These are phyloP conservation scores for Rhizomucor pusillus DNA, from an alignment of 371 early-diverging fungal genomes.

Conservation along the genomic window DNA sequence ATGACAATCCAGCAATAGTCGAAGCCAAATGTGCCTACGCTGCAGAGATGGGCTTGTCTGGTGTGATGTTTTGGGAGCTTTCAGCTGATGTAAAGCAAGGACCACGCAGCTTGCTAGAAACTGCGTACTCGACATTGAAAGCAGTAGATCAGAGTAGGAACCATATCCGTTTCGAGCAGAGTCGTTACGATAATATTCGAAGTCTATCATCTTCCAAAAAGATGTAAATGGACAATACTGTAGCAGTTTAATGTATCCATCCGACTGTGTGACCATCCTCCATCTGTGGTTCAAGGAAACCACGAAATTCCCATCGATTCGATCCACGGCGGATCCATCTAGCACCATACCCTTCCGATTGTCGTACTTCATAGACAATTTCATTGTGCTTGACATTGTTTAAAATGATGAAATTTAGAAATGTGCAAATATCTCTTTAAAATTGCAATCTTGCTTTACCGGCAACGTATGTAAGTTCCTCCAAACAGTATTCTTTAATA, in stretches of 20 bases:
- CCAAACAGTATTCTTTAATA: slow-evolving; percentile 31
- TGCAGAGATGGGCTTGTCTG: slow-evolving; percentile 61
- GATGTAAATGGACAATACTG: background rate
- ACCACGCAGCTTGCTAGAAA: slow-evolving; percentile 39
- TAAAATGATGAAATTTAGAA: background rate
- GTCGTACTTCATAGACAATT: slow-evolving; percentile 34
- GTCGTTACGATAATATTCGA: too few species aligned
- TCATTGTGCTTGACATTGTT: slow-evolving; percentile 22
- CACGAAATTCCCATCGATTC: slow-evolving; percentile 29
- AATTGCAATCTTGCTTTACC: slow-evolving; percentile 12
- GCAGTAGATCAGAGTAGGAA: too few species aligned
- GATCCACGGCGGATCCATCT: slow-evolving; percentile 22
- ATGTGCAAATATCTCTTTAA: background rate
- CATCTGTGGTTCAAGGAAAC: slow-evolving; percentile 46
- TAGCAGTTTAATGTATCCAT: slow-evolving; percentile 33
- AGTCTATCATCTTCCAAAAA: background rate
- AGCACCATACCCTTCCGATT: slow-evolving; percentile 35
- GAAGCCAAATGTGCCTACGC: slow-evolving; percentile 76
- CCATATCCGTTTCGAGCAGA: too few species aligned
- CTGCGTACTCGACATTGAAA: slow-evolving; percentile 32
- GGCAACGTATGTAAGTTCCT: slow-evolving; percentile 38
- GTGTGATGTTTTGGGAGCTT: slow-evolving; percentile 87
- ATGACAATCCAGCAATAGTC: slow-evolving; percentile 72
- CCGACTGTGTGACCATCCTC: slow-evolving; percentile 34
- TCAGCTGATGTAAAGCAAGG: slow-evolving; percentile 49